Evolutionary conservation across 106 monocot species (phyloP).

Genomic region (Ottelia alismoides): DNA sequence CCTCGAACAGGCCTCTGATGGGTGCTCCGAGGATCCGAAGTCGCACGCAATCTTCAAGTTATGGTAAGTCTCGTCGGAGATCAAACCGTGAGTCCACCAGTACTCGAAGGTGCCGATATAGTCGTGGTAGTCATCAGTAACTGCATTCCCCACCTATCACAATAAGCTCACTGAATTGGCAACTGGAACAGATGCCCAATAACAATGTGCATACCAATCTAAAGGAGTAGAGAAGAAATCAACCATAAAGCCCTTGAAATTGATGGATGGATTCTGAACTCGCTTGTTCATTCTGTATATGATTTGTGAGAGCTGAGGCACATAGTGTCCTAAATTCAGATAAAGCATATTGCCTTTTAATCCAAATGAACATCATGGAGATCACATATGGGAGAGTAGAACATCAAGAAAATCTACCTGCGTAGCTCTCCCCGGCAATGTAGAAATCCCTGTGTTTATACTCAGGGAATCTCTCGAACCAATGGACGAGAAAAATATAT

Average conservation of each 20-base stretch:
- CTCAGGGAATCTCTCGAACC: slow-evolving; percentile 86
- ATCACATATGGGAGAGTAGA: neutral
- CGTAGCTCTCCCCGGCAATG: slow-evolving; percentile 84
- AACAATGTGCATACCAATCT: neutral
- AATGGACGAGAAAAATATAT: slow-evolving; percentile 44
- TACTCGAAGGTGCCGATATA: slow-evolving; percentile 79
- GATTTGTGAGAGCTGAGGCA: slow-evolving; percentile 84
- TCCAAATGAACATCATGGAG: too few species aligned
- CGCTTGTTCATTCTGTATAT: slow-evolving; percentile 59
- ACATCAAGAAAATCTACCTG: slow-evolving; percentile 22
- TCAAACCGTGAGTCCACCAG: slow-evolving; percentile 93
- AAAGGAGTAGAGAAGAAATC: neutral
- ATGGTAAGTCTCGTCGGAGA: slow-evolving; percentile 57
- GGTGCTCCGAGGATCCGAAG: slow-evolving; percentile 22
- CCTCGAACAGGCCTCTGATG: slow-evolving; percentile 31
- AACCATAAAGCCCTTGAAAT: slow-evolving; percentile 97
- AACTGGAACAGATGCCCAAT: too few species aligned
- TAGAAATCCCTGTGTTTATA: slow-evolving; percentile 85
- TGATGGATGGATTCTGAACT: slow-evolving; percentile 40
- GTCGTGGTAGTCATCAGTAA: slow-evolving; percentile 76
- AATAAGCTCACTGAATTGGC: neutral
- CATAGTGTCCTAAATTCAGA: slow-evolving; percentile 66
- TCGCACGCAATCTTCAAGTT: slow-evolving; percentile 31
- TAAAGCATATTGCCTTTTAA: too few species aligned
- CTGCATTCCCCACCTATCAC: slow-evolving; percentile 71